Evolutionary conservation across 169 alveolate genomes (phyloP), one percentile per base, ranked within the genome.

Genomic region (Cryptosporidium meleagridis): DNA sequence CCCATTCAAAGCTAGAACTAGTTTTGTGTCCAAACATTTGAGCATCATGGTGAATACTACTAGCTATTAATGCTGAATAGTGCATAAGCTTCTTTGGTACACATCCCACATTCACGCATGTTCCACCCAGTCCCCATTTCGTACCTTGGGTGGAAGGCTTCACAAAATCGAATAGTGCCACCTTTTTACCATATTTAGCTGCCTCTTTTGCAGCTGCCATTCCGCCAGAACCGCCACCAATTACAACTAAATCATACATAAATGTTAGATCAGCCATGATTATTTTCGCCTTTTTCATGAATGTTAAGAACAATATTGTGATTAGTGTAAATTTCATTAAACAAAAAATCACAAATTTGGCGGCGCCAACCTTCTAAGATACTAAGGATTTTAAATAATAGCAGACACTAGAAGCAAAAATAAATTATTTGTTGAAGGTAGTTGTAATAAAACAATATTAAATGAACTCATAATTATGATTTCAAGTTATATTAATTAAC

Each of bases 101-200:
- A 87, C 99, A 98, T 16, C 99, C 99, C 7, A 98, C 99, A 91
- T 98, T 98, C 12, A 98, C 99, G 85, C 99, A 98, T 8, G 99
- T 98, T 12, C 99, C 99, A 55, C 99, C 99, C 12, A 96, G 71
- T 16, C 97, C 98, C 99, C 99, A 98, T 51, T 94, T 94, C 1
- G 99, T 95, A 41, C 99, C 99, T 52, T 93, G 91, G 16, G 98
- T 98, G 12, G 99, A 94, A 26, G 99, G 99, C 69, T 94, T 95
- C 4, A 98, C 99, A 91, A 92, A 97, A 86, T 98, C 99, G 29
- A 98, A 97, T 6, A 98, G 73, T 23, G 96, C 98, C 0, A 97
- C 98, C 91, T 96, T 96, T 16, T 97, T 97, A 0, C 99, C 99
- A 23, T 91, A 91, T 41, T 94, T 92, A 3, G 99, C 97, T 0